These are phyloP conservation scores for Gymnopilus dilepis DNA, from an alignment of 768 basidiomycete species.

Conservation along the genomic window DNA sequence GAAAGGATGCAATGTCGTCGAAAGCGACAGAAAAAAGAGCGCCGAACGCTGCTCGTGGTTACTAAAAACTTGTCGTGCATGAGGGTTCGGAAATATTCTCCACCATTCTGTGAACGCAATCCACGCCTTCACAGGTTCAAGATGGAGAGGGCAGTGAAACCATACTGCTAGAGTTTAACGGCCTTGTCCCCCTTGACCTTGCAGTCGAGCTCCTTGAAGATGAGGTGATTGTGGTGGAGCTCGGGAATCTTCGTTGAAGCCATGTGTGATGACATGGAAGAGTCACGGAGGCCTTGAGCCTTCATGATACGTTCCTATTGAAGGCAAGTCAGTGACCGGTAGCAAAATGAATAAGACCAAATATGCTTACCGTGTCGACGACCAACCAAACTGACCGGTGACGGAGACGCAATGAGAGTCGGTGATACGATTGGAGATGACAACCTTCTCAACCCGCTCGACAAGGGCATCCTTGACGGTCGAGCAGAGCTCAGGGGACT, in stretches of 20 bases:
- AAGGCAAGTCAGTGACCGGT: background rate
- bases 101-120: too few species aligned
- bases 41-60: too few species aligned
- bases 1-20: too few species aligned
- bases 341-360: background rate
- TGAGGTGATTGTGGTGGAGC: constrained; percentile 89
- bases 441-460: constrained; percentile 99
- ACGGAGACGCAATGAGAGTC: constrained; percentile 98
- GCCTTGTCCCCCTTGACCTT: constrained; percentile 98
- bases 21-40: too few species aligned
- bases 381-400: constrained; percentile 99
- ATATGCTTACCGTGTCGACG: constrained; percentile 79
- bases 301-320: constrained; percentile 95
- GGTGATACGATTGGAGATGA: constrained; percentile 96
- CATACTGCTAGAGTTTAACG: too few species aligned
- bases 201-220: constrained; percentile 94
- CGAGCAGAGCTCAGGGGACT: constrained; percentile 88
- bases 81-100: too few species aligned
- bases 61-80: too few species aligned
- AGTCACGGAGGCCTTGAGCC: constrained; percentile 95
- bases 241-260: constrained; percentile 98
- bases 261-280: constrained; percentile 99
- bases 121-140: too few species aligned
- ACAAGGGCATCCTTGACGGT: constrained; percentile 98
- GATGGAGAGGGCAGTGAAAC: too few species aligned